Base-by-base conservation (phyloP, 495 filamentous ascomycete genomes). In the Hyaloscypha hepaticicola region DNA sequence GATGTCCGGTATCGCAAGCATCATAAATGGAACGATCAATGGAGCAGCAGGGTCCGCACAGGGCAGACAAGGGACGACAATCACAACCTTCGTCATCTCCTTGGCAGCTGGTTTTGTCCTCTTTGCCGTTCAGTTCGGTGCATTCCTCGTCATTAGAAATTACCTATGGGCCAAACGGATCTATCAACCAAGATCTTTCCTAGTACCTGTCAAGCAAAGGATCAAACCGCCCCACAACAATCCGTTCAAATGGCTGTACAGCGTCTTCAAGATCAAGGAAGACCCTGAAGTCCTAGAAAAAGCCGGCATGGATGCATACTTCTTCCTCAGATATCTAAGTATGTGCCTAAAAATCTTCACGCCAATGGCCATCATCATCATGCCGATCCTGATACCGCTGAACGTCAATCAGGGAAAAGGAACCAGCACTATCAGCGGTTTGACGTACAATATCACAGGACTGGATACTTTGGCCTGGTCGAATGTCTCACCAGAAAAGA, bases 341-440 rank as follows among this genome's bases (percentile, higher is more conserved):
- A 63, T 63, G 60, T 63, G 60, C 31, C 78, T 92, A 22, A 89
- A 88, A 68, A 89, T 91, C 63, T 92, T 92, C 66, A 60, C 88
- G 12, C 84, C 87, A 0, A 72, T 90, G 49, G 85, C 83, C 11
- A 51, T 85, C 19, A 69, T 90, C 34, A 83, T 93, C 52, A 67
- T 92, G 45, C 90, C 89, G 0, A 83, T 90, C 45, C 80, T 93
- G 9, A 69, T 93, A 3, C 87, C 90, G 1, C 61, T 92, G 31
- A 93, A 92, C 60, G 75, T 76, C 51, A 72, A 81, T 5, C 79
- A 76, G 55, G 87, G 87, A n/a, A 81, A 81, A 55, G 60, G 50
- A n/a, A 63, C 51, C 22, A 84, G 83, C 48, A 73, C 70, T 3
- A 34, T 57, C 31, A 45, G 29, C 26, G 61, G 50, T 21, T 83